A percentile compares a stretch with the other conserved stretches of the same genome.
Conservation (phyloP, 225 moss, liverwort and hornwort genomes). For the Takakia lepidozioides region DNA sequence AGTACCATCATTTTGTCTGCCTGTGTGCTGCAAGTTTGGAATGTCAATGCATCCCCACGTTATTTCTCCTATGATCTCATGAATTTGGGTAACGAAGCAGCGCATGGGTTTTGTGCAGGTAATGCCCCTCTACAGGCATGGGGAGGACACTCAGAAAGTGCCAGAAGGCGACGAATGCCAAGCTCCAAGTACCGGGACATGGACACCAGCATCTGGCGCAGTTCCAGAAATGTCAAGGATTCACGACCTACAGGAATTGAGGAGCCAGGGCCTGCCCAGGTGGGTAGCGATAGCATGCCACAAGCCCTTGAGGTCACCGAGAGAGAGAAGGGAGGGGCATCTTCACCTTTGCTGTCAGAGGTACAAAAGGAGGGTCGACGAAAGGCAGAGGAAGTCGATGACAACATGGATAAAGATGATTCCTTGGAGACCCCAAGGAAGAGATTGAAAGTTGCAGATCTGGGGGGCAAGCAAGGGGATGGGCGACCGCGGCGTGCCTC, state of each 20-base stretch:
- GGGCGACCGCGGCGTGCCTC: conserved; percentile 4
- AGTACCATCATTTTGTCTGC: too few species aligned
- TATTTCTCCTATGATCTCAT: too few species aligned
- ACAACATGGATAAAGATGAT: conserved; percentile 29
- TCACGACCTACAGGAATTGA: conserved; percentile 5
- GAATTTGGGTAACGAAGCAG: too few species aligned
- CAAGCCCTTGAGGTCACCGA: conserved; percentile 5
- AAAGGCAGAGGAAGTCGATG: conserved; percentile 21
- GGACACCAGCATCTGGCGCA: conserved; percentile 39
- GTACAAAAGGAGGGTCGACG: conserved; percentile 21
- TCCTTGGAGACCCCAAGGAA: conserved; percentile 33
- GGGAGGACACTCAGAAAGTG: conserved; percentile 53
- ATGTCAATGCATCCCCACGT: too few species aligned
- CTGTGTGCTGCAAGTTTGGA: too few species aligned
- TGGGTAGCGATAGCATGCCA: conserved; percentile 7
- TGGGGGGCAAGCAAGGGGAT: conserved; percentile 24
- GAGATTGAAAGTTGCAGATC: conserved; percentile 41
- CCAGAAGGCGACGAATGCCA: conserved; percentile 48
- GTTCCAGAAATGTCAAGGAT: conserved; percentile 12
- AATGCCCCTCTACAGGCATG: conserved; percentile 37
- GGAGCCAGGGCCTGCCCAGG: conserved; percentile 11
- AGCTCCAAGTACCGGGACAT: conserved; percentile 59
- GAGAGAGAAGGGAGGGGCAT: conserved; percentile 5
- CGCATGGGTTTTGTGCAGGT: conserved; percentile 12
- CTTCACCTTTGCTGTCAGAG: conserved; percentile 12